Percentiles rank a stretch among this genome's conserved stretches.
Evolutionary conservation across 805 yeast species (phyloP).

Genomic region (Vanderwaltozyma polyspora): DNA sequence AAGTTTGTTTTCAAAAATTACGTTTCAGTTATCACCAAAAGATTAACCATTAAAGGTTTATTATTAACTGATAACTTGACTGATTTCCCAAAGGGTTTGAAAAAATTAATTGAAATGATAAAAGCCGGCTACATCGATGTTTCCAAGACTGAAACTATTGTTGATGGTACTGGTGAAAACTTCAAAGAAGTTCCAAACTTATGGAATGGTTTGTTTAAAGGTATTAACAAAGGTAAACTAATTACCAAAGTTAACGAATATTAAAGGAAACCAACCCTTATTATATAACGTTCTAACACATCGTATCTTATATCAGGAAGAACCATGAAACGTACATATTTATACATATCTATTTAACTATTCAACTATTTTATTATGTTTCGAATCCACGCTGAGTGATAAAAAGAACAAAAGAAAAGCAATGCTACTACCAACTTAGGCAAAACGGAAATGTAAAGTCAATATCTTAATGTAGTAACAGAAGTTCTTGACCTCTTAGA

Average conservation of each 20-base stretch:
- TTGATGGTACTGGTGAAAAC: slow-evolving; percentile 31
- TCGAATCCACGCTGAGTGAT: too few species aligned
- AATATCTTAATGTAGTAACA: too few species aligned
- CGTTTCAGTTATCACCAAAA: slow-evolving; percentile 35
- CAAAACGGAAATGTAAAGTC: too few species aligned
- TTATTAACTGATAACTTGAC: slow-evolving; percentile 35
- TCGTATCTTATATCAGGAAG: too few species aligned
- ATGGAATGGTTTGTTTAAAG: slow-evolving; percentile 38
- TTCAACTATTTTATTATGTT: too few species aligned
- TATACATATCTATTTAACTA: too few species aligned
- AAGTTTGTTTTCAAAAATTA: slow-evolving; percentile 32
- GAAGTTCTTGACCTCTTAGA: too few species aligned
- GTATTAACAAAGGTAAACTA: slow-evolving; percentile 40
- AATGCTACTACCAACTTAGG: too few species aligned
- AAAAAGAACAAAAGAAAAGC: too few species aligned
- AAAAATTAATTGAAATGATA: slow-evolving; percentile 28
- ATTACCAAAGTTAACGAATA: slow-evolving; percentile 33
- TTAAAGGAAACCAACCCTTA: background rate
- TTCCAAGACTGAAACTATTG: slow-evolving; percentile 30
- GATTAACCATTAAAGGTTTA: slow-evolving; percentile 44
- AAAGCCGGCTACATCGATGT: slow-evolving; percentile 33
- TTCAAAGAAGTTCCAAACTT: slow-evolving; percentile 35
- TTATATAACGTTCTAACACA: background rate
- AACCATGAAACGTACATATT: too few species aligned
- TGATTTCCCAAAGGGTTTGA: slow-evolving; percentile 30